phyloP scores from a whole-genome alignment of 805 yeast genomes.

The Millerozyma acaciae region DNA sequence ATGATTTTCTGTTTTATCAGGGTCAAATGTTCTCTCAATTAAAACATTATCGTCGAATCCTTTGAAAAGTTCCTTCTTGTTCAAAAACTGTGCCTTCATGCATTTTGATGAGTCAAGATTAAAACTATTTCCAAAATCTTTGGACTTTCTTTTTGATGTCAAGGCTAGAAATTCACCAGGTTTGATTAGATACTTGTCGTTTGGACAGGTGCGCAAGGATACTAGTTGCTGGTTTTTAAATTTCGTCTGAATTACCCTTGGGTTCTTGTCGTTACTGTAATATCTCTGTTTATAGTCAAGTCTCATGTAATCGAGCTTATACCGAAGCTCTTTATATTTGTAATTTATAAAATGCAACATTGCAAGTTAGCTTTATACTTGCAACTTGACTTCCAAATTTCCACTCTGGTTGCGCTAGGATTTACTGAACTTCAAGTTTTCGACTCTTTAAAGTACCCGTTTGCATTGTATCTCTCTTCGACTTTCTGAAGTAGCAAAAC shows the following conservation, averaged over 20 bases:
- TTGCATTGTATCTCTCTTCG: too few species aligned
- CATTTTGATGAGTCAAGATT: conserved; percentile 1
- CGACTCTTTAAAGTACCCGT: too few species aligned
- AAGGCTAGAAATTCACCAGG: conserved; percentile 32
- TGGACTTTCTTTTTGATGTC: conserved; percentile 6
- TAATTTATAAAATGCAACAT: conserved; percentile 6
- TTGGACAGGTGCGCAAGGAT: conserved; percentile 36
- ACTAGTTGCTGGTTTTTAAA: conserved; percentile 29
- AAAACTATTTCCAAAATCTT: conserved; percentile 1
- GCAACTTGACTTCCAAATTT: too few species aligned
- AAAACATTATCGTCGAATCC: conserved; percentile 3
- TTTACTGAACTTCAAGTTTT: too few species aligned
- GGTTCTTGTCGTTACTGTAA: conserved; percentile 35
- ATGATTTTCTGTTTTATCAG: too few species aligned
- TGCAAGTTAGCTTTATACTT: too few species aligned
- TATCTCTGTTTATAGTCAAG: conserved; percentile 34
- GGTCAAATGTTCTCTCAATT: background rate
- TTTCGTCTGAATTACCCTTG: conserved; percentile 34
- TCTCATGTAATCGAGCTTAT: conserved; percentile 27
- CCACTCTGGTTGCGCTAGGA: too few species aligned
- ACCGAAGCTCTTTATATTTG: conserved; percentile 23
- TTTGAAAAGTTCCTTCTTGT: background rate
- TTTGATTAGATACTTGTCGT: conserved; percentile 25
- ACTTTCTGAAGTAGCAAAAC: too few species aligned
- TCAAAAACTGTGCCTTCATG: background rate